A percentile compares a stretch with the other conserved stretches of the same genome.
phyloP scores from a whole-genome alignment of 495 filamentous ascomycete species.

The Talaromyces thailandensis region DNA sequence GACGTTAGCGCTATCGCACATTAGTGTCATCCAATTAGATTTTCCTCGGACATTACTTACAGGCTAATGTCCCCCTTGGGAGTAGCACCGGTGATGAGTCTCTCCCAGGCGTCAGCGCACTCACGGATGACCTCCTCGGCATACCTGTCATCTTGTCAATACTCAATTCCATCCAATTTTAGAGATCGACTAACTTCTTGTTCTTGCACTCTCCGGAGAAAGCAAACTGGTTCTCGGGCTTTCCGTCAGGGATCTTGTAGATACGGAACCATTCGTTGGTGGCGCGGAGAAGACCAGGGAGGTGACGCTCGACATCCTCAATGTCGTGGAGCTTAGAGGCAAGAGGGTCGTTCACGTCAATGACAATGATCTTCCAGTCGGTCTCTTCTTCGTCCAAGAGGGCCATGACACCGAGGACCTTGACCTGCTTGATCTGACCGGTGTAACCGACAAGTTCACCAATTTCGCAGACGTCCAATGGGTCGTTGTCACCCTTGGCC shows the following conservation, averaged over 20 bases:
- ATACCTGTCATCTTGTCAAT: constrained; percentile 46
- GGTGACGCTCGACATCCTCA: constrained; percentile 97
- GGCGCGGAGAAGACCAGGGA: constrained; percentile 89
- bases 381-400: constrained; percentile 99
- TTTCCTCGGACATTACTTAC: constrained; percentile 42
- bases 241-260: constrained; percentile 99
- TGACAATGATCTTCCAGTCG: constrained; percentile 99
- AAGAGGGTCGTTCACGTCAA: constrained; percentile 95
- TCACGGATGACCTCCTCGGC: constrained; percentile 90
- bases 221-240: constrained; percentile 99
- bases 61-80: constrained; percentile 65
- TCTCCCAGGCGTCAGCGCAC: constrained; percentile 95
- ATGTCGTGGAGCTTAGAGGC: constrained; percentile 96
- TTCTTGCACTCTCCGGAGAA: constrained; percentile 99
- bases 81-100: constrained; percentile 82
- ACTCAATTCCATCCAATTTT: constrained; percentile 3
- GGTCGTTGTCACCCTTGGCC: constrained; percentile 99
- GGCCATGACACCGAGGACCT: constrained; percentile 98
- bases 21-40: constrained; percentile 18
- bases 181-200: constrained; percentile 52
- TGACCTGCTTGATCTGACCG: constrained; percentile 98
- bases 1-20: constrained; percentile 59
- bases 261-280: constrained; percentile 99
- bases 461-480: constrained; percentile 98
- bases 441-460: constrained; percentile 92